Evolutionary conservation across 1,284 basidiomycete species (phyloP).

Genomic region (Trichosporon sp.): DNA sequence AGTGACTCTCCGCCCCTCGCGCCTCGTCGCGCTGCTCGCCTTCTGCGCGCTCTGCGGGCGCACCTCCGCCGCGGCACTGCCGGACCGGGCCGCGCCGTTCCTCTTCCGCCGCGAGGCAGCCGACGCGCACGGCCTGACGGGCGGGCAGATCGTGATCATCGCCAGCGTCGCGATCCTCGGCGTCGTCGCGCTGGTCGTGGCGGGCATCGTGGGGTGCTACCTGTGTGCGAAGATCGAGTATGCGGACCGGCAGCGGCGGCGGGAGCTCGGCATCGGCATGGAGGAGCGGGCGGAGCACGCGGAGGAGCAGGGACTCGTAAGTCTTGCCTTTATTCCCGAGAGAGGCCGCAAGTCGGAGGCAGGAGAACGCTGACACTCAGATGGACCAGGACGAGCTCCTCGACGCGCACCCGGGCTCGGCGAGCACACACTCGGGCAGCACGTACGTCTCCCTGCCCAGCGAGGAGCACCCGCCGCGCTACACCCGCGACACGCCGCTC

Average conservation of each 20-base stretch:
- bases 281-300: too few relatives aligned
- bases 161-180: background rate
- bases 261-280: too few relatives aligned
- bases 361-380: background rate
- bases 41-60: background rate
- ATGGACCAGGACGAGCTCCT: background rate
- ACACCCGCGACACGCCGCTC: background rate
- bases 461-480: background rate
- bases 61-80: background rate
- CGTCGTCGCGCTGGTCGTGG: background rate
- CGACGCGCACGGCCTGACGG: background rate
- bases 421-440: background rate
- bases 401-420: background rate
- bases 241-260: background rate
- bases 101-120: background rate
- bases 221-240: background rate
- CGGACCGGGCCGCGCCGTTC: background rate
- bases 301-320: background rate
- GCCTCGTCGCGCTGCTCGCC: background rate
- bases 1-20: background rate
- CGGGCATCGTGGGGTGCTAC: background rate
- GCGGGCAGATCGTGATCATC: background rate
- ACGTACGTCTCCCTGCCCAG: background rate
- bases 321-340: background rate
- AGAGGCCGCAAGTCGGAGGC: too few relatives aligned